Evolutionary conservation across 768 basidiomycete genomes (phyloP).

Genomic region (Mycena vulgaris): DNA sequence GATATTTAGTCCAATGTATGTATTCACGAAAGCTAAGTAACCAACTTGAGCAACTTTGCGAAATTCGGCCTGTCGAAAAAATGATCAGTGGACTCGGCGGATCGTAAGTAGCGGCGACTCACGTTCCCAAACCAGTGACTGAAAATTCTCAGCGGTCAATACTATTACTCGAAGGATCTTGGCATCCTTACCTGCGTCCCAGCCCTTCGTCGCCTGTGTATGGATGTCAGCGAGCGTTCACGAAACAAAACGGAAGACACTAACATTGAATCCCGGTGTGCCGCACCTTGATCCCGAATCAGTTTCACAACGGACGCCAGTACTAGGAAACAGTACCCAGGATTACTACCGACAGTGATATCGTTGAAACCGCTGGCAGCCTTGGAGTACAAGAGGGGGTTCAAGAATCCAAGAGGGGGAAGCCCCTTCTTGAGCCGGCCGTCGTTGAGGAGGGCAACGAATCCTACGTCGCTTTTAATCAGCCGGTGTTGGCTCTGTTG

Average conservation of each 20-base stretch:
- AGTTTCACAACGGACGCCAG: neutral
- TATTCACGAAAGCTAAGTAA: constrained; percentile 6
- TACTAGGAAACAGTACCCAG: constrained; percentile 43
- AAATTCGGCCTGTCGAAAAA: constrained; percentile 59
- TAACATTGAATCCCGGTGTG: constrained; percentile 72
- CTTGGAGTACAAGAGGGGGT: constrained; percentile 70
- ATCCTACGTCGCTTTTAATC: constrained; percentile 48
- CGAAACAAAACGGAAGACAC: constrained; percentile 37
- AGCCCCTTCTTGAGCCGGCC: constrained; percentile 61
- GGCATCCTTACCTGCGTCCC: constrained; percentile 68
- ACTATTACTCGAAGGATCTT: constrained; percentile 44
- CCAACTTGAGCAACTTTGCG: constrained; percentile 30
- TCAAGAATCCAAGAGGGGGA: constrained; percentile 73
- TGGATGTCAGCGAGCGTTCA: neutral
- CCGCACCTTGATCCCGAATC: constrained; percentile 56
- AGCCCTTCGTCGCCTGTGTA: constrained; percentile 61
- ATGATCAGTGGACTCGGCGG: neutral
- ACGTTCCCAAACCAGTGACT: constrained; percentile 70
- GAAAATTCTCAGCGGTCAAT: constrained; percentile 1
- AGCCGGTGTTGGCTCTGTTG: constrained; percentile 46
- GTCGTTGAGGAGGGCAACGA: constrained; percentile 77
- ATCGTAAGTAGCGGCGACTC: neutral
- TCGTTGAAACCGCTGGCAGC: constrained; percentile 65
- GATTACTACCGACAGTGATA: constrained; percentile 67
- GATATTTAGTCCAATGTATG: too few species aligned